phyloP scores from a whole-genome alignment of 73 alveolate species.

The Urostyla sp. region DNA sequence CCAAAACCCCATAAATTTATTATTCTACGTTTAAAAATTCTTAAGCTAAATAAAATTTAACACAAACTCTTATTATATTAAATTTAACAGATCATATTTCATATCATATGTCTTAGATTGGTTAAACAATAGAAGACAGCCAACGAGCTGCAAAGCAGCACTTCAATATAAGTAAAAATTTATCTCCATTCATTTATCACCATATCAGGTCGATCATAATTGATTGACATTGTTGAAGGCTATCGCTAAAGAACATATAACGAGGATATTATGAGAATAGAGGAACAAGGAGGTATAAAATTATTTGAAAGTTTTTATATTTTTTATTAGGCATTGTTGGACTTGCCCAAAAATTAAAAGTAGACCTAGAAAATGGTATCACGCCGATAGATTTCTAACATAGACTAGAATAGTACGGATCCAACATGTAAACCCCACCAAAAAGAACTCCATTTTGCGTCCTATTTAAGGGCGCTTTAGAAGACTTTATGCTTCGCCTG shows the following conservation, averaged over 20 bases:
- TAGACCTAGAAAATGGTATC: slow-evolving; percentile 40
- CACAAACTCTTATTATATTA: too few relatives aligned
- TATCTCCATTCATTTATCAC: background rate
- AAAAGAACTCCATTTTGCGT: slow-evolving; percentile 55
- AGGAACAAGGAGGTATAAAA: background rate
- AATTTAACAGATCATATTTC: too few relatives aligned
- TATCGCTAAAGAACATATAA: slow-evolving; percentile 30
- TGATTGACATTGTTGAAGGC: too few relatives aligned
- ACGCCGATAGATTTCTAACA: slow-evolving; percentile 57
- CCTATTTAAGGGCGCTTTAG: slow-evolving; percentile 58
- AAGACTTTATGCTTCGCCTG: slow-evolving; percentile 79
- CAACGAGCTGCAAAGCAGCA: background rate
- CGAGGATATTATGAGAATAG: slow-evolving; percentile 4
- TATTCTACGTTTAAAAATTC: too few relatives aligned
- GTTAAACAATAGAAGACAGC: background rate
- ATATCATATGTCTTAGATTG: too few relatives aligned
- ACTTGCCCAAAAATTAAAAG: slow-evolving; percentile 10
- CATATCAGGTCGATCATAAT: background rate
- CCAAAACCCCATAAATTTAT: too few relatives aligned
- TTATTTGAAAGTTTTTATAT: background rate
- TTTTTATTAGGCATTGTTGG: slow-evolving; percentile 25
- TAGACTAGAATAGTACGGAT: slow-evolving; percentile 64
- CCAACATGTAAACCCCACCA: slow-evolving; percentile 46
- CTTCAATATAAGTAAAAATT: background rate
- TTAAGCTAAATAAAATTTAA: background rate